Evolutionary conservation across 108 stramenopile genomes (phyloP).

Genomic region (Seminavis robusta): DNA sequence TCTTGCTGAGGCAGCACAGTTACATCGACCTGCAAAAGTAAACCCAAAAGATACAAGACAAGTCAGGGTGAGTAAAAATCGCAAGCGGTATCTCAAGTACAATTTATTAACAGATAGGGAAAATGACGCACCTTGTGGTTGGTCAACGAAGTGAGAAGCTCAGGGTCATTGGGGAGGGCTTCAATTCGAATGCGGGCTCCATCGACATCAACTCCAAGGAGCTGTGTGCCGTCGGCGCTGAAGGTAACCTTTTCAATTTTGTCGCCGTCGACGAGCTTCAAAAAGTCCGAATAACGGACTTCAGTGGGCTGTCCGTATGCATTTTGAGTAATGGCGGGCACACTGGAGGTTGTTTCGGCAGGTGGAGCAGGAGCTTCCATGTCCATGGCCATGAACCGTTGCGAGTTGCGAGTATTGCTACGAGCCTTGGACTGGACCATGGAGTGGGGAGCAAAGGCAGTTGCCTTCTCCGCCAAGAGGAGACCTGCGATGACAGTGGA

Average conservation of each 20-base stretch:
- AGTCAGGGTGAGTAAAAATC: neutral
- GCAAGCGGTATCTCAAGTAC: neutral
- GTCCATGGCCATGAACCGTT: constrained; percentile 25
- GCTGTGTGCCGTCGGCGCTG: constrained; percentile 81
- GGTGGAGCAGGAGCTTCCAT: constrained; percentile 26
- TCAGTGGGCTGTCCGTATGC: constrained; percentile 45
- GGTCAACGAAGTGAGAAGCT: constrained; percentile 85
- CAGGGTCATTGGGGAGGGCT: constrained; percentile 91
- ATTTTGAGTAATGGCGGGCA: constrained; percentile 39
- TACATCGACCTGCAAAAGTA: constrained; percentile 66
- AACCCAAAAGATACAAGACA: neutral
- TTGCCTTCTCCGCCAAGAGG: constrained; percentile 26
- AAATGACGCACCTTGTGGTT: constrained; percentile 66
- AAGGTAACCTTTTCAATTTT: constrained; percentile 83
- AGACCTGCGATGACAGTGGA: constrained; percentile 15
- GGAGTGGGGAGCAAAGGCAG: constrained; percentile 31
- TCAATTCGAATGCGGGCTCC: constrained; percentile 86
- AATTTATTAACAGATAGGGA: neutral
- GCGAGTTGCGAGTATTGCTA: neutral
- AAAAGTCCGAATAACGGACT: constrained; percentile 75
- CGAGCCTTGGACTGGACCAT: constrained; percentile 3
- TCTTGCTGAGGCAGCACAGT: constrained; percentile 80
- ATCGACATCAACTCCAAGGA: constrained; percentile 85
- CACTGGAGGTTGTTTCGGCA: neutral
- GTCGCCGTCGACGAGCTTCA: constrained; percentile 54